Percentiles rank a stretch among this genome's conserved stretches.
Conservation (phyloP, 768 basidiomycete species). For the Russula vinacea region DNA sequence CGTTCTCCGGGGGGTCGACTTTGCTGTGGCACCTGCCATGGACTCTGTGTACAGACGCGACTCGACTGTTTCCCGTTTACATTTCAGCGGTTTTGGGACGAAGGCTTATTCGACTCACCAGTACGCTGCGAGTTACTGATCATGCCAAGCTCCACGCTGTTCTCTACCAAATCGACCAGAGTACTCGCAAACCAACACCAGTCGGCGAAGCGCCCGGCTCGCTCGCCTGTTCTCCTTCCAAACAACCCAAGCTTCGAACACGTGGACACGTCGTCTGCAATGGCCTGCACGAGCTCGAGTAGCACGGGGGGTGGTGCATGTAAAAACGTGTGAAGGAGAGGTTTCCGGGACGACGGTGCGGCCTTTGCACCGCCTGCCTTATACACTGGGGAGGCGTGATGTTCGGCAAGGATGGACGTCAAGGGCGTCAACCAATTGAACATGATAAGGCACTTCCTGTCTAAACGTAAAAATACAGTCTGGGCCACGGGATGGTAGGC, state of each 20-base stretch:
- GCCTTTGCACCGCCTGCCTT: slow-evolving; percentile 39
- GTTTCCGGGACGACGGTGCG: slow-evolving; percentile 38
- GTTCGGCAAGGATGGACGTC: slow-evolving; percentile 66
- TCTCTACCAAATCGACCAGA: slow-evolving; percentile 77
- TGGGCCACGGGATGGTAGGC: background rate
- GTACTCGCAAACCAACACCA: slow-evolving; percentile 87
- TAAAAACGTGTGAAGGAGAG: slow-evolving; percentile 70
- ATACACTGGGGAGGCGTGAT: slow-evolving; percentile 62
- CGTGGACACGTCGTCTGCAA: slow-evolving; percentile 79
- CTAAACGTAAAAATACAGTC: slow-evolving; percentile 4
- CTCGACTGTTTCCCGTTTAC: slow-evolving; percentile 49
- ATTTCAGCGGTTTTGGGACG: slow-evolving; percentile 12
- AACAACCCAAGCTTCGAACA: slow-evolving; percentile 68
- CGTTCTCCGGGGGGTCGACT: slow-evolving; percentile 56
- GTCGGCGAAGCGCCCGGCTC: slow-evolving; percentile 72
- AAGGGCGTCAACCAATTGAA: slow-evolving; percentile 84
- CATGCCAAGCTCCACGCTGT: slow-evolving; percentile 73
- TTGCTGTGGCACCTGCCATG: slow-evolving; percentile 64
- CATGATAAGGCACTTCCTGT: slow-evolving; percentile 73
- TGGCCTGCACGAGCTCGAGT: slow-evolving; percentile 68
- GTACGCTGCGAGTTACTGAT: slow-evolving; percentile 60
- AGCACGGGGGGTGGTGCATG: slow-evolving; percentile 81
- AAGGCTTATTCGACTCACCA: slow-evolving; percentile 42
- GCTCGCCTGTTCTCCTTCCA: slow-evolving; percentile 58
- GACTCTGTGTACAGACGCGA: slow-evolving; percentile 71